Percentiles rank a stretch among this genome's conserved stretches.
phyloP scores from a whole-genome alignment of 2,329 filamentous ascomycete genomes.

The Talaromyces sp. region DNA sequence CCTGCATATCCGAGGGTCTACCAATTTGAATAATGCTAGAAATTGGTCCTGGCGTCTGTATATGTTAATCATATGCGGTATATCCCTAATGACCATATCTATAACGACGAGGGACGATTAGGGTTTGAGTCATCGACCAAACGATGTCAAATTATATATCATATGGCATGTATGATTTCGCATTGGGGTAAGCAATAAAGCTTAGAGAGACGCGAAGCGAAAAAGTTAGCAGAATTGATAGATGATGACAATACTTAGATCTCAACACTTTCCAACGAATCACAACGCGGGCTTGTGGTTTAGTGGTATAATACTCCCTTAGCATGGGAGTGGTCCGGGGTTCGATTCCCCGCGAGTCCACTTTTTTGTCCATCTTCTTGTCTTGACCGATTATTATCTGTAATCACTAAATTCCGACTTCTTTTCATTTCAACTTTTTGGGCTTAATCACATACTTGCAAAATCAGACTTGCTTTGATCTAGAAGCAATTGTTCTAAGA shows the following conservation, averaged over 20 bases:
- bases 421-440: too few species aligned
- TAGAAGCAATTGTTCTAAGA: too few species aligned
- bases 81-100: too few species aligned
- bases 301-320: conserved; percentile 43
- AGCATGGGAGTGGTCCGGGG: conserved; percentile 42
- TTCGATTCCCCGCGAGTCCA: conserved; percentile 38
- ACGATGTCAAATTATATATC: background rate
- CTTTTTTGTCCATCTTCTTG: too few species aligned
- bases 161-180: background rate
- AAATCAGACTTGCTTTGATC: too few species aligned
- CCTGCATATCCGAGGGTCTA: too few species aligned
- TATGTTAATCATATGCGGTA: too few species aligned
- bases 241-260: background rate
- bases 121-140: background rate
- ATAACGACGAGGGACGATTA: background rate
- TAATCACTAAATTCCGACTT: too few species aligned
- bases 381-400: too few species aligned
- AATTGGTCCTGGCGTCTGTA: background rate
- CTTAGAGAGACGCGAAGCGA: too few species aligned
- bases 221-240: background rate
- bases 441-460: too few species aligned
- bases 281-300: conserved; percentile 27
- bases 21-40: background rate
- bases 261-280: background rate
- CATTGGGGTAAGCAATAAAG: background rate